Base-by-base conservation (phyloP, 352 stramenopile genomes). In the Globisporangium canariense region DNA sequence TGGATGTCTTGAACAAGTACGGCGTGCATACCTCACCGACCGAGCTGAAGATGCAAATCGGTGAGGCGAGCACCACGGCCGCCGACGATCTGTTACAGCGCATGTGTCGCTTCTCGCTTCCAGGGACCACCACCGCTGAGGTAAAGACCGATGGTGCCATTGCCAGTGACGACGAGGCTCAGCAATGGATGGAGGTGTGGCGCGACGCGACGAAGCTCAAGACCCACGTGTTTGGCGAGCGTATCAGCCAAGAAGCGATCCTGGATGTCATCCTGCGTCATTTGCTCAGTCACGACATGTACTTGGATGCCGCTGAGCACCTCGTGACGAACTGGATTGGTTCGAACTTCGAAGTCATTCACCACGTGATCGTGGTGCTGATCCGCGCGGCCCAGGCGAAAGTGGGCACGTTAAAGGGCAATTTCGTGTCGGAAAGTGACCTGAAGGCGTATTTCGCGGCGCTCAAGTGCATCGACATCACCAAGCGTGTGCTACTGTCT, bases 1-100 rank as follows among this genome's bases (percentile, higher is more conserved):
- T 90, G 75, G 83, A 93, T 41, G 72, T 90, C 1, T 64, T 93
- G 0, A 76, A 68, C 16, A 85, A 84, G 36, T 93, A 93, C 43
- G 63, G 54, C 2, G 74, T 89, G 14, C 36, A 77, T 3, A 75
- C 63, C n/a, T 83, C 60, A 6, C 74, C 70, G 9, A 56, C 57
- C 14, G 65, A 71, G 32, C 46, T 83, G 0, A 69, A 67, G 7
- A 63, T 63, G 4, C 62, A 71, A 53, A 41, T 65, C 3, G 47
- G 57, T 3, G 57, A 63, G 4, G 20, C 54, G 36, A 57, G 34
- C n/a, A 53, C 13, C 25, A 54, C 64, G 1, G 57, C 64, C 0
- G 60, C 51, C 40, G 41, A 55, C 16, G 63, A 64, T 1, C 60
- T 91, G 30, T 60, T 87, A 8, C 71, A 85, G 36, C 65, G 73